A percentile compares a stretch with the other conserved stretches of the same genome.
phyloP scores from a whole-genome alignment of 306 rosid species.

The peach (Prunus persica) region Prunus_persica_NCBIv2 NC_034011.1:24471001-24471500 shows the following conservation, averaged over 20 bases:
- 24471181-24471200: constrained; percentile 8
- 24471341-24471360: constrained; percentile 87
- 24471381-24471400: constrained; percentile 58
- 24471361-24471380: constrained; percentile 75
- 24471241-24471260: constrained; percentile 80
- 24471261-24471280: constrained; percentile 87
- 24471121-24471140: constrained; percentile 97
- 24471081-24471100: constrained; percentile 93
- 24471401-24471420: constrained; percentile 39
- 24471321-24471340: constrained; percentile 97
- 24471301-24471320: constrained; percentile 95
- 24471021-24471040: constrained; percentile 88
- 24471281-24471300: constrained; percentile 82
- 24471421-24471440: constrained; percentile 61
- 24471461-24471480: constrained; percentile 43
- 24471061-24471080: constrained; percentile 77
- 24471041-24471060: constrained; percentile 84
- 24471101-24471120: constrained; percentile 77
- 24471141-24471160: constrained; percentile 82
- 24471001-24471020: constrained; percentile 83
- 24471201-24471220: constrained; percentile 29
- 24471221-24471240: constrained; percentile 66
- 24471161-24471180: constrained; percentile 1
- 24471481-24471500: constrained; percentile 78
- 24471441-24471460: constrained; percentile 69